Conservation (phyloP, 1,284 basidiomycete genomes). For the Cerioporus squamosus region DNA sequence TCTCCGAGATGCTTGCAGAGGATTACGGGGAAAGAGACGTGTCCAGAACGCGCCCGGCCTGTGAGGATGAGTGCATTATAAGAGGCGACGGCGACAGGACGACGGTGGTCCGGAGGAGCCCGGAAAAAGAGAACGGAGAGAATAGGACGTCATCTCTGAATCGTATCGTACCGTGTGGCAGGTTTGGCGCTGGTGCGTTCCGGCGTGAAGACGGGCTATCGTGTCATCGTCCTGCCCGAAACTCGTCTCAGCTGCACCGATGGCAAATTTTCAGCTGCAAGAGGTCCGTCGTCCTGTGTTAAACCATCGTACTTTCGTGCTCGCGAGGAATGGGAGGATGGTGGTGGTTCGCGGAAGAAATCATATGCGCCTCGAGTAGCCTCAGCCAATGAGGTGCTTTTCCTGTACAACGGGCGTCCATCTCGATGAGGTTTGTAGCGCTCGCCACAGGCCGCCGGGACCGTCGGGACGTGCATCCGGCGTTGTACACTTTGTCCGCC, state of each 20-base stretch:
- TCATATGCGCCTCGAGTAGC: not conserved
- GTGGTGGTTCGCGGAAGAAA: not conserved
- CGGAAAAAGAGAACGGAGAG: constrained; percentile 13
- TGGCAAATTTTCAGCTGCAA: not conserved
- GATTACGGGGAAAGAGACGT: not conserved
- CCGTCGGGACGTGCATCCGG: too few species aligned
- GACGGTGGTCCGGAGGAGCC: constrained; percentile 2
- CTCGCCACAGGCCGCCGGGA: too few species aligned
- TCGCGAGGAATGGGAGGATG: not conserved
- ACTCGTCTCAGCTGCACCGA: not conserved
- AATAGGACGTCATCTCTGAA: constrained; percentile 16
- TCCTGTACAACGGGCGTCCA: too few species aligned
- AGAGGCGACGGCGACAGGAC: not conserved
- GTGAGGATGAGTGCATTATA: not conserved
- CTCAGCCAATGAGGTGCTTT: not conserved
- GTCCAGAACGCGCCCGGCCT: not conserved
- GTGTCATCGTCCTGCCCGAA: not conserved
- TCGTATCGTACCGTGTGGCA: not conserved
- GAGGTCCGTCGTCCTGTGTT: not conserved
- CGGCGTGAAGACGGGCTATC: not conserved
- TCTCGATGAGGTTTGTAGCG: too few species aligned
- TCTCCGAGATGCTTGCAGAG: too few species aligned
- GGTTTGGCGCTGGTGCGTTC: not conserved
- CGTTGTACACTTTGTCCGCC: too few species aligned
- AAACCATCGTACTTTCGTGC: not conserved